phyloP scores from a whole-genome alignment of 495 filamentous ascomycete species.

The Lophiotrema nucula region DNA sequence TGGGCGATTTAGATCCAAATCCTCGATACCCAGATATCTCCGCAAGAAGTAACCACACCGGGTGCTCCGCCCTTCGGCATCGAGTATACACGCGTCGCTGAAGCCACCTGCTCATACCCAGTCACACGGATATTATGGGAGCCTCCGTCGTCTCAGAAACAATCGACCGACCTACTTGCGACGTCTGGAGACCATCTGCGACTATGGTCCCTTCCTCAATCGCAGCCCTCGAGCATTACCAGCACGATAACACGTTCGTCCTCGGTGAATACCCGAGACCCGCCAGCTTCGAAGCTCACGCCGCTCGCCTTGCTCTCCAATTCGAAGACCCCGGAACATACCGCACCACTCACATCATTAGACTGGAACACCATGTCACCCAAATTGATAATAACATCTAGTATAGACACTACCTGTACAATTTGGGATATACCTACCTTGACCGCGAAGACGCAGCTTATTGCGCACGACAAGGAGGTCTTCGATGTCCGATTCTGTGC shows the following conservation, averaged over 20 bases:
- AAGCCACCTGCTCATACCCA: slow-evolving; percentile 96
- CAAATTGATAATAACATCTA: slow-evolving; percentile 95
- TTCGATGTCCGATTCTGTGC: slow-evolving; percentile 98
- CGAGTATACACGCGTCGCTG: slow-evolving; percentile 92
- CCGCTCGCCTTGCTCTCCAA: slow-evolving; percentile 93
- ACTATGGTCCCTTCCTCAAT: slow-evolving; percentile 81
- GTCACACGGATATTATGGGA: slow-evolving; percentile 97
- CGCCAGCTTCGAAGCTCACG: slow-evolving; percentile 78
- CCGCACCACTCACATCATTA: slow-evolving; percentile 89
- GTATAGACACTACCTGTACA: slow-evolving; percentile 99
- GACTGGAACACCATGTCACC: slow-evolving; percentile 98
- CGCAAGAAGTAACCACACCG: slow-evolving; percentile 71
- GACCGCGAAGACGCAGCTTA: slow-evolving; percentile 96
- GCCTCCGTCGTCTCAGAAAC: slow-evolving; percentile 93
- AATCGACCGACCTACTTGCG: slow-evolving; percentile 91
- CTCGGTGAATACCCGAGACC: slow-evolving; percentile 57
- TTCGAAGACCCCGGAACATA: slow-evolving; percentile 97
- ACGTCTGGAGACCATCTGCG: slow-evolving; percentile 96
- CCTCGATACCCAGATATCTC: slow-evolving; percentile 74
- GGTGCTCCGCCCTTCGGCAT: slow-evolving; percentile 70
- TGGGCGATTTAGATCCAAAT: slow-evolving; percentile 96
- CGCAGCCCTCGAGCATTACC: slow-evolving; percentile 54
- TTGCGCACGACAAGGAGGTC: slow-evolving; percentile 98
- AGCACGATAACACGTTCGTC: slow-evolving; percentile 74
- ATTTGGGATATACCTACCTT: slow-evolving; percentile 99